A percentile compares a stretch with the other conserved stretches of the same genome.
phyloP scores from a whole-genome alignment of 2,329 filamentous ascomycete genomes.

The Juglanconis oblonga region DNA sequence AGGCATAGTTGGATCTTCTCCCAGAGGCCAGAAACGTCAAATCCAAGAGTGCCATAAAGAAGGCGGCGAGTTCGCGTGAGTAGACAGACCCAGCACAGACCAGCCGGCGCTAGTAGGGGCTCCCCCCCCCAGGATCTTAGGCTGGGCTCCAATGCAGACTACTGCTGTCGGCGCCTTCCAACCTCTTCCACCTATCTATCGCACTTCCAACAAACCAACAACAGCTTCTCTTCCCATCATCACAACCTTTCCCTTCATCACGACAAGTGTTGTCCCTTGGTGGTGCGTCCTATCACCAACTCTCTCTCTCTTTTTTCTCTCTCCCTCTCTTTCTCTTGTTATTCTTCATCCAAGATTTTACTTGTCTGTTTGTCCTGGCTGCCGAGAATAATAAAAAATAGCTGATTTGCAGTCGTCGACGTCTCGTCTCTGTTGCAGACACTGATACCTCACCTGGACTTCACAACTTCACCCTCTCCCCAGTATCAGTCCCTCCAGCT shows the following conservation, averaged over 20 bases:
- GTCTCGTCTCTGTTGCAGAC: not conserved
- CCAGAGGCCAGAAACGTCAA: no score
- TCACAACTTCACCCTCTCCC: not conserved
- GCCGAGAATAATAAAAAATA: not conserved
- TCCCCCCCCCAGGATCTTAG: not conserved
- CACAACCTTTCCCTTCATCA: not conserved
- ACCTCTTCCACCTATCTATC: not conserved
- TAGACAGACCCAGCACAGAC: not conserved
- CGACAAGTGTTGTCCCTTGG: conserved; percentile 12
- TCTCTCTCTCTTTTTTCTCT: not conserved
- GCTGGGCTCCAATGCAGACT: conserved; percentile 4
- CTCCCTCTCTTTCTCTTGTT: not conserved
- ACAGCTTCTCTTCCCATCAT: not conserved
- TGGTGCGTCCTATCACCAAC: not conserved
- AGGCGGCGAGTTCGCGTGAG: no score
- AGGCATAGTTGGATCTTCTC: no score
- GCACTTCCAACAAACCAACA: not conserved
- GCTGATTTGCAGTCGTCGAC: not conserved
- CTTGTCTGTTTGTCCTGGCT: not conserved
- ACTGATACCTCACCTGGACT: not conserved
- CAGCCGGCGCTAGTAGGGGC: not conserved
- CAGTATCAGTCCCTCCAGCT: not conserved
- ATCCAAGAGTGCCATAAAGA: no score
- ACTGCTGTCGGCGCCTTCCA: not conserved
- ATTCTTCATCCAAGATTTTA: not conserved